A percentile compares a stretch with the other conserved stretches of the same genome.
phyloP scores from a whole-genome alignment of 208 protist genomes.

The Chromosphaera perkinsii region DNA sequence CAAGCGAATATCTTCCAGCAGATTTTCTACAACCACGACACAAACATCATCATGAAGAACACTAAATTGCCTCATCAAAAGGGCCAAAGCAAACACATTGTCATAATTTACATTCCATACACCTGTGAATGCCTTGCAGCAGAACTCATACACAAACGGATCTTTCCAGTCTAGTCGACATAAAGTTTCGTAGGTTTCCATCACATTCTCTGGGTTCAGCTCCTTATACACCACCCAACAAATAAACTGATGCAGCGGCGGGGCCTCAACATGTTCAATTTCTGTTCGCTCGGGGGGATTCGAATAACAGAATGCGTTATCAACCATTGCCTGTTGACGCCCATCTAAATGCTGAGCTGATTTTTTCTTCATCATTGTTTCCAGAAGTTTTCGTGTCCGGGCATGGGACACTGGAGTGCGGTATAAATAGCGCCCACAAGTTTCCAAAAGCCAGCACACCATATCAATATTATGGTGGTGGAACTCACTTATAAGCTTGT shows the following conservation, averaged over 20 bases:
- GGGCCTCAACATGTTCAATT: conserved; percentile 17
- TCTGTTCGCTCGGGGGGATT: conserved; percentile 24
- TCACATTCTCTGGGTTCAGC: conserved; percentile 2
- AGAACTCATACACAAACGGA: background rate
- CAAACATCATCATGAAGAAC: conserved; percentile 19
- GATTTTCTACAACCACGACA: conserved; percentile 32
- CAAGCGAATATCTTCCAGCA: conserved; percentile 39
- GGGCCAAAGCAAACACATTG: conserved; percentile 26
- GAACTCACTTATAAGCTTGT: conserved; percentile 21
- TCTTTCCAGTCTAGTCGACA: conserved; percentile 34
- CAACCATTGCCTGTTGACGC: conserved; percentile 27
- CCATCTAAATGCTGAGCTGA: conserved; percentile 20
- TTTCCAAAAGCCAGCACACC: conserved; percentile 12
- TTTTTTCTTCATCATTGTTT: conserved; percentile 37
- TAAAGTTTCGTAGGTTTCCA: background rate
- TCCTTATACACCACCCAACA: conserved; percentile 26
- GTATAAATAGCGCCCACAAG: conserved; percentile 24
- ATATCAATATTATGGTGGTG: conserved; percentile 11
- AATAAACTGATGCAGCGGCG: conserved; percentile 15
- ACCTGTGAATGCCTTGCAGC: conserved; percentile 8
- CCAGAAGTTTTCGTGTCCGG: conserved; percentile 1
- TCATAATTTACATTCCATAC: conserved; percentile 20
- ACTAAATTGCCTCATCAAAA: conserved; percentile 15
- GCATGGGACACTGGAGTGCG: conserved; percentile 7
- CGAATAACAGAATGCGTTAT: conserved; percentile 30